Base-by-base conservation (phyloP, 2,329 filamentous ascomycete species). In the Allantophomopsis cytisporea region DNA sequence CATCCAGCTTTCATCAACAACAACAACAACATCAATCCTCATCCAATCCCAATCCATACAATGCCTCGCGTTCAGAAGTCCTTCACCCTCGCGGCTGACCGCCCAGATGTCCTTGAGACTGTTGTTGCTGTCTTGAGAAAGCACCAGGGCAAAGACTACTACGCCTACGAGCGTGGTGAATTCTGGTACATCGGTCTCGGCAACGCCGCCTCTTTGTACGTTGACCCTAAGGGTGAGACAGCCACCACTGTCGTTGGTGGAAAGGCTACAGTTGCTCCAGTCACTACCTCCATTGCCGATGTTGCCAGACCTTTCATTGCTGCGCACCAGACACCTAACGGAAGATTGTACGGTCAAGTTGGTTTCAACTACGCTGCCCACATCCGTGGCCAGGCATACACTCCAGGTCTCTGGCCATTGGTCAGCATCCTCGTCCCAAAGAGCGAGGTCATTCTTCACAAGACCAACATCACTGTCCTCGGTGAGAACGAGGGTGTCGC, bases 301-400 rank as follows among this genome's bases (percentile, higher is more conserved):
- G 30, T 41, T 28, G 33, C 31, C 8, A 34, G 33, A 11, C 13
- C n/a, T 8, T 40, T 41, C 23, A 30, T 23, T 13, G 15, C 36
- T 21, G n/a, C 7, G 12, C 10, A 28, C 23, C 23, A 28, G 23
- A 28, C 11, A 3, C 7, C 23, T 3, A 8, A 31, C 31, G 16
- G 39, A 23, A 44, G 40, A 20, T 31, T 41, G 8, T 46, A 41
- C 14, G 42, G 44, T 17, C 38, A 44, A 16, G 36, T 39, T 14
- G 40, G 37, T 17, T 46, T 46, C 37, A 46, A 46, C 31, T 46
- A 46, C 31, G 41, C 39, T 14, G 37, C 39, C 23, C 44, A 46
- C 28, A 35, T 37, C 14, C 39, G 41, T 14, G 43, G 39, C n/a
- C 43, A 43, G 32, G 14, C 15, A 23, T 46, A 41, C 39, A 37